Base-by-base conservation (phyloP, 208 protist species). In the Balamuthia mandrillaris region DNA sequence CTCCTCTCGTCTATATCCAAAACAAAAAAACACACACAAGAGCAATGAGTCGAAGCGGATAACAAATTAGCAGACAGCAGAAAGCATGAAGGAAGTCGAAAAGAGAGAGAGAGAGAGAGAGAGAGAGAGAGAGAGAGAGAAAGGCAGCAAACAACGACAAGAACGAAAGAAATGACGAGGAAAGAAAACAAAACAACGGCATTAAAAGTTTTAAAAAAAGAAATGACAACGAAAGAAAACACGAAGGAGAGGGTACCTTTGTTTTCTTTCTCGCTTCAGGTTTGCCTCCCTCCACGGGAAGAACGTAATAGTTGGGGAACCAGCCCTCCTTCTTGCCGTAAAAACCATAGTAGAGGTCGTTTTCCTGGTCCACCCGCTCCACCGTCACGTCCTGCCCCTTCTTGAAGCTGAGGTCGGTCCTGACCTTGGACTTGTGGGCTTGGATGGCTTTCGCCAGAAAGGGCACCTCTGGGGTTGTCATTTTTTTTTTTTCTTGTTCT, bases 341-440 rank as follows among this genome's bases (percentile, higher is more conserved):
- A 37, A 54, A 77, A 3, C 44, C 68, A 21, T 77, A 24, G n/a
- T 77, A 77, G 27, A 58, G 44, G 29, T 24, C 56, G 18, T 45
- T 45, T 29, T 77, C 68, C 42, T 77, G 44, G 44, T 77, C 56
- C 9, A 77, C 56, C 7, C 24, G 12, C 3, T 77, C 44, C 18
- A 77, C 68, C 7, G 68, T 77, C 29, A 77, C 56, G 42, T 41
- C 49, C 44, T 77, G 68, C 4, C 68, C 68, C 42, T 77, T 77
- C 68, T 77, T 77, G 68, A 77, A 77, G 18, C 29, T 77, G 10
- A 77, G 68, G 18, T 77, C 68, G 24, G 49, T 77, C n/a, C n/a
- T n/a, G n/a, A n/a, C n/a, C 44, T 77, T 77, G 2, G 49, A 39
- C n/a, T 77, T 77, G 42, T 77, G 68, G 0, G 68, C 14, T 16